phyloP scores from a whole-genome alignment of 257 asterid genomes.

The Nicotiana tomentosiformis region DNA sequence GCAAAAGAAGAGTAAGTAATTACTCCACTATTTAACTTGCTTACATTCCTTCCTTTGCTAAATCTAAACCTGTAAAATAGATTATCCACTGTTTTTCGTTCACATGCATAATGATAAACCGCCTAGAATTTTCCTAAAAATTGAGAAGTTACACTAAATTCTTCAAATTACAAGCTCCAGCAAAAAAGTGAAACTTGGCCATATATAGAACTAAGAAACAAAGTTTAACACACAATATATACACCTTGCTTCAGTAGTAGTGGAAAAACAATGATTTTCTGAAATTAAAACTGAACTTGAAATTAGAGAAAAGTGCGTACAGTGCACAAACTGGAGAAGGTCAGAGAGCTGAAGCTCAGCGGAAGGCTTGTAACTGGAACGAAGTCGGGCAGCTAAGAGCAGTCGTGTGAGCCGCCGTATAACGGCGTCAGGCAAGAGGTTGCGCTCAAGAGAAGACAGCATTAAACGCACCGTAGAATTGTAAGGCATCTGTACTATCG shows the following conservation, averaged over 20 bases:
- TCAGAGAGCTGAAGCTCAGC: slow-evolving; percentile 54
- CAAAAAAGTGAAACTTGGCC: background rate
- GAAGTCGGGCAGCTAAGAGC: slow-evolving; percentile 73
- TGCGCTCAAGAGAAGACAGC: slow-evolving; percentile 73
- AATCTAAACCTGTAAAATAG: background rate
- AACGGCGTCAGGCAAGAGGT: slow-evolving; percentile 75
- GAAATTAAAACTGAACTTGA: background rate
- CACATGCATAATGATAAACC: background rate
- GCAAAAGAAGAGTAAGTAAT: too few species aligned
- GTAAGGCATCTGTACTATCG: slow-evolving; percentile 52
- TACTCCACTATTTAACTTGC: background rate
- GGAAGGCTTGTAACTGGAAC: slow-evolving; percentile 60
- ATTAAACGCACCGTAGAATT: slow-evolving; percentile 60
- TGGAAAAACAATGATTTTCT: background rate
- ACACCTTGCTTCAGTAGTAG: background rate
- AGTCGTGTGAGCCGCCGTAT: slow-evolving; percentile 72
- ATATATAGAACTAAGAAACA: background rate
- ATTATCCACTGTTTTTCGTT: too few species aligned
- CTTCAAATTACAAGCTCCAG: background rate
- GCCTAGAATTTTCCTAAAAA: background rate
- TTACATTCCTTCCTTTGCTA: background rate
- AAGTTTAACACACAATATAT: too few species aligned
- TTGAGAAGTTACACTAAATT: background rate
- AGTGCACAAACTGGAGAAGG: slow-evolving; percentile 51
- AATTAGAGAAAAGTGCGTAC: slow-evolving; percentile 18